phyloP scores from a whole-genome alignment of 768 basidiomycete species.

The Mycena rosella region DNA sequence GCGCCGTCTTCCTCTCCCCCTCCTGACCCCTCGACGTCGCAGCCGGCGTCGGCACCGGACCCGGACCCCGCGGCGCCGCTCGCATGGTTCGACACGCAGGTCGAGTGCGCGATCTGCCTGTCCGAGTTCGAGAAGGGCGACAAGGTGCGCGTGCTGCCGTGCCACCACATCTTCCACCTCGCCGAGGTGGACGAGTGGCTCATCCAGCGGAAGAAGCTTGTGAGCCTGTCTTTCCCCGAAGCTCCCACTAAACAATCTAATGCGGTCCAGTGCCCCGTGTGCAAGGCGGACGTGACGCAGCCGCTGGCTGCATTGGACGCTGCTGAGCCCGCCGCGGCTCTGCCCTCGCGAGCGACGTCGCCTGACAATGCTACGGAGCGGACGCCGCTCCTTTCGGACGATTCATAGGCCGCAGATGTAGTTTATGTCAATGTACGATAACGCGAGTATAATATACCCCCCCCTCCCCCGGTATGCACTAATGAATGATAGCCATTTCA shows the following conservation, averaged over 20 bases:
- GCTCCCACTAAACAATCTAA: conserved; percentile 18
- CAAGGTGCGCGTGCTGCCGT: conserved; percentile 91
- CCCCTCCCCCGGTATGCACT: conserved; percentile 1
- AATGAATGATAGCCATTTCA: too few relatives aligned
- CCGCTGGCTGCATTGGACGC: conserved; percentile 43
- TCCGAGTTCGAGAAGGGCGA: conserved; percentile 90
- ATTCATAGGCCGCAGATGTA: background rate
- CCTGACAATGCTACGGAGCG: conserved; percentile 28
- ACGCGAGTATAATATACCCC: too few relatives aligned
- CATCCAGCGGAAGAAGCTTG: conserved; percentile 92
- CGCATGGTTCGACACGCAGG: conserved; percentile 84
- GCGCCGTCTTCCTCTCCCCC: conserved; percentile 28
- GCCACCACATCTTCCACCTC: conserved; percentile 95
- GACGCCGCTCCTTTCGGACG: conserved; percentile 24
- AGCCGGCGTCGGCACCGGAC: conserved; percentile 42
- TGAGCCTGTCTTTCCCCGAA: conserved; percentile 51
- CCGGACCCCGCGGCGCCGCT: conserved; percentile 53
- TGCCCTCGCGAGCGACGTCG: conserved; percentile 13
- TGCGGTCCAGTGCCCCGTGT: conserved; percentile 82
- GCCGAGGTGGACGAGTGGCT: conserved; percentile 95
- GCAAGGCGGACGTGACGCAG: conserved; percentile 92
- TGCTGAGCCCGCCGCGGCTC: background rate
- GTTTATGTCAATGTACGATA: conserved; percentile 22
- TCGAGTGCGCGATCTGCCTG: conserved; percentile 95
- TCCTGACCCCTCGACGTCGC: conserved; percentile 57